phyloP scores from a whole-genome alignment of 495 filamentous ascomycete species.

The Penicillium bialowiezense region DNA sequence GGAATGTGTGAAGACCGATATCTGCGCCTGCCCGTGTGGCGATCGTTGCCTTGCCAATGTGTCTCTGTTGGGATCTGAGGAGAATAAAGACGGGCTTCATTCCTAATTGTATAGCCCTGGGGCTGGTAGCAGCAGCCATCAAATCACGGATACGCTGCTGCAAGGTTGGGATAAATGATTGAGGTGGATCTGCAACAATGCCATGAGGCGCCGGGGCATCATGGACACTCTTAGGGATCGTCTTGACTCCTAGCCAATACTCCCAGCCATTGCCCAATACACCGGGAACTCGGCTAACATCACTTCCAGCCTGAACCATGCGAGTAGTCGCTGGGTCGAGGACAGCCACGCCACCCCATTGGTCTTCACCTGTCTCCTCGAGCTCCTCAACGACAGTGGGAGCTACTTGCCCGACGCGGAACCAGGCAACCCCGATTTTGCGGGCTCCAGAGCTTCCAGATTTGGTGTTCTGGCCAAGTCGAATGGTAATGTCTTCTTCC shows the following conservation, averaged over 20 bases:
- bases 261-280: conserved; percentile 74
- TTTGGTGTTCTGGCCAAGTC: conserved; percentile 39
- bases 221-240: conserved; percentile 42
- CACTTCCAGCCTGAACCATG: conserved; percentile 83
- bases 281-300: conserved; percentile 71
- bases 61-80: conserved; percentile 82
- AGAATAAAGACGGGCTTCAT: conserved; percentile 87
- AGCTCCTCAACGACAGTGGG: conserved; percentile 52
- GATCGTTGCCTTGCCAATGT: conserved; percentile 81
- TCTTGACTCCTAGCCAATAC: conserved; percentile 76
- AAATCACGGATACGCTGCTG: conserved; percentile 80
- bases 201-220: conserved; percentile 40
- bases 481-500: conserved; percentile 60
- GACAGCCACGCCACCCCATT: conserved; percentile 79
- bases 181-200: conserved; percentile 42
- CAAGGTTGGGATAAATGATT: conserved; percentile 59
- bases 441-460: conserved; percentile 22
- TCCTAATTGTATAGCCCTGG: conserved; percentile 78
- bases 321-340: conserved; percentile 81
- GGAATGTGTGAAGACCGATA: conserved; percentile 85
- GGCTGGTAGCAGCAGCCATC: conserved; percentile 82
- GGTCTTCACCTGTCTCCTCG: conserved; percentile 57
- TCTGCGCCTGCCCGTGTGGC: conserved; percentile 78
- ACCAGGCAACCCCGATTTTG: conserved; percentile 77
- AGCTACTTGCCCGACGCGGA: conserved; percentile 73